These are phyloP conservation scores for Elsinoe ampelina DNA, from an alignment of 2,329 filamentous ascomycete genomes.

Conservation along the genomic window DNA sequence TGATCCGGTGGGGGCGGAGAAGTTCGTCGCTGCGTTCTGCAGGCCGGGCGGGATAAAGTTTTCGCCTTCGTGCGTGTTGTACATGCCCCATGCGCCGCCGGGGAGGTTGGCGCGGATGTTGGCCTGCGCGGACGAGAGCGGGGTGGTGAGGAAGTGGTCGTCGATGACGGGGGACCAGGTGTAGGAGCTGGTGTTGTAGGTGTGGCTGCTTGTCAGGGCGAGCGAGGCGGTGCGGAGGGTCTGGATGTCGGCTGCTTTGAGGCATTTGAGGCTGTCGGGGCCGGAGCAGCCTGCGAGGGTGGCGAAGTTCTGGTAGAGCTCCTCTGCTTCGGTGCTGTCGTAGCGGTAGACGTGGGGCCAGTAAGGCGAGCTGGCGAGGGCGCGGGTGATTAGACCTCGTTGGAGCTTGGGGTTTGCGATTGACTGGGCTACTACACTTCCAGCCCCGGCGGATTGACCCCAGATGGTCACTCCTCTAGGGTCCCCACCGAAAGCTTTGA, in stretches of 20 bases:
- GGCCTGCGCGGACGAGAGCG: constrained; percentile 37
- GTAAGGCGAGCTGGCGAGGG: constrained; percentile 46
- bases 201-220: constrained; percentile 39
- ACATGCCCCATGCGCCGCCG: constrained; percentile 42
- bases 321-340: constrained; percentile 43
- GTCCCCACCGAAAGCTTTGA: constrained; percentile 40
- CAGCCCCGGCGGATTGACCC: constrained; percentile 47
- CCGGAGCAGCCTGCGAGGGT: constrained; percentile 41
- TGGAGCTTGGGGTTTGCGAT: constrained; percentile 39
- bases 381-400: constrained; percentile 35
- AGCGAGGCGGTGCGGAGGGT: constrained; percentile 44
- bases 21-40: constrained; percentile 24
- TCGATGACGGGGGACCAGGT: constrained; percentile 55
- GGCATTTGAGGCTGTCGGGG: constrained; percentile 42
- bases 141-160: constrained; percentile 40
- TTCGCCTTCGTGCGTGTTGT: constrained; percentile 55
- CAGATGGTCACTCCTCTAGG: constrained; percentile 32
- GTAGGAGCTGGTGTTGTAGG: constrained; percentile 48
- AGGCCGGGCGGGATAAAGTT: constrained; percentile 50
- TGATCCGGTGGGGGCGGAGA: constrained; percentile 24
- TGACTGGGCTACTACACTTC: constrained; percentile 44
- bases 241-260: constrained; percentile 47
- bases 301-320: constrained; percentile 40
- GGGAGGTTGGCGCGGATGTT: constrained; percentile 37
- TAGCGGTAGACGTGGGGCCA: constrained; percentile 51